A percentile compares a stretch with the other conserved stretches of the same genome.
phyloP scores from a whole-genome alignment of 1,284 basidiomycete genomes.

The Irpex lacteus region DNA sequence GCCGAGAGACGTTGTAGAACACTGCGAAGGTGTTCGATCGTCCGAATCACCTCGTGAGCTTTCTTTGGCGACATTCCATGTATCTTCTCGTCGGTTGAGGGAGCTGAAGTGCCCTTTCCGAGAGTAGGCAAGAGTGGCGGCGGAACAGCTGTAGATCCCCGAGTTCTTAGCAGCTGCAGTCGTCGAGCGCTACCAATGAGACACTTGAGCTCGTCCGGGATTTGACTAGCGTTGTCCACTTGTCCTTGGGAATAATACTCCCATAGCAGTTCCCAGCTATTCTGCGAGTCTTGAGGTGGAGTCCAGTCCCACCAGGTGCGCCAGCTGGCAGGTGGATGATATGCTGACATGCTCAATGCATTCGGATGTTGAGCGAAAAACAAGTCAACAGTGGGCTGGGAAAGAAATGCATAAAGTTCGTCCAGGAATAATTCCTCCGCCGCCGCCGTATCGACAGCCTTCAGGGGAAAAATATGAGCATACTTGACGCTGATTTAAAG shows the following conservation, averaged over 20 bases:
- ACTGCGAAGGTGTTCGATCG: slow-evolving; percentile 37
- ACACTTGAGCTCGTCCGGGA: slow-evolving; percentile 12
- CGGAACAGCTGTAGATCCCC: not conserved
- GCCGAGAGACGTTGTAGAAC: slow-evolving; percentile 22
- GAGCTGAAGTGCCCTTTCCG: not conserved
- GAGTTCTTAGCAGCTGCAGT: slow-evolving; percentile 20
- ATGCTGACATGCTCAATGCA: slow-evolving; percentile 17
- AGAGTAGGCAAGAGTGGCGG: not conserved
- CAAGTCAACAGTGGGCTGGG: slow-evolving; percentile 17
- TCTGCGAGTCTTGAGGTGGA: not conserved
- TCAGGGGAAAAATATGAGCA: no score
- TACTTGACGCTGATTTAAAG: no score
- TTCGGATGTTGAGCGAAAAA: slow-evolving; percentile 29
- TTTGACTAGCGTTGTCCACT: not conserved
- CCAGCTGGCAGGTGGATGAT: slow-evolving; percentile 24
- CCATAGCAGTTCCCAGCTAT: slow-evolving; percentile 21
- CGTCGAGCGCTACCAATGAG: slow-evolving; percentile 13
- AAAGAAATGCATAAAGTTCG: slow-evolving; percentile 21
- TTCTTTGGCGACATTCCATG: slow-evolving; percentile 55
- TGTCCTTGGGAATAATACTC: slow-evolving; percentile 20
- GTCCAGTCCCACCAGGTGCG: slow-evolving; percentile 32
- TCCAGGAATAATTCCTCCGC: slow-evolving; percentile 8
- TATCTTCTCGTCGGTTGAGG: slow-evolving; percentile 4
- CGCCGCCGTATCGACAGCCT: no score
- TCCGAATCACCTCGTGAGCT: slow-evolving; percentile 46